phyloP scores from a whole-genome alignment of 1,139 yeast genomes.

The Candida tetrigidarum region DNA sequence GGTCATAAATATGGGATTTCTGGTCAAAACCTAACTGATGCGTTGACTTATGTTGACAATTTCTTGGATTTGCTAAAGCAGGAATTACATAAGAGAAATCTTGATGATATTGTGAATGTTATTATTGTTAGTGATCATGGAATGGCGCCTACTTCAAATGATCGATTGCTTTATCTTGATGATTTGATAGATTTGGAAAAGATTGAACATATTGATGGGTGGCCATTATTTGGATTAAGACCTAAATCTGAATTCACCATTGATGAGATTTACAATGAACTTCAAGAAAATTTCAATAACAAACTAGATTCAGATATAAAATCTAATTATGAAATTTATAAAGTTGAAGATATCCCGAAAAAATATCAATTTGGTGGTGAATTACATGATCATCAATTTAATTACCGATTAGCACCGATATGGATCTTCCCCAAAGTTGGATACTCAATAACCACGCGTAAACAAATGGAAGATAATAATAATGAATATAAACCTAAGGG shows the following conservation, averaged over 20 bases:
- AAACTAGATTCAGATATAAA: slow-evolving; percentile 20
- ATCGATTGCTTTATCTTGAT: slow-evolving; percentile 67
- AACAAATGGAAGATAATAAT: slow-evolving; percentile 53
- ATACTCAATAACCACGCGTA: slow-evolving; percentile 70
- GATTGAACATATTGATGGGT: slow-evolving; percentile 75
- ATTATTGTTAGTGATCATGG: slow-evolving; percentile 90
- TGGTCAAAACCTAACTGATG: slow-evolving; percentile 59
- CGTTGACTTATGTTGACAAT: slow-evolving; percentile 65
- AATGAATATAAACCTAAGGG: slow-evolving; percentile 68
- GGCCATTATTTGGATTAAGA: slow-evolving; percentile 85
- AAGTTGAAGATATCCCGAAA: slow-evolving; percentile 61
- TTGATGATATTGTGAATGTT: slow-evolving; percentile 69
- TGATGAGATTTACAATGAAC: slow-evolving; percentile 25
- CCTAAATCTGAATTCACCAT: slow-evolving; percentile 44
- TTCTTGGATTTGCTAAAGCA: slow-evolving; percentile 55
- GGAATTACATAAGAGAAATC: slow-evolving; percentile 56
- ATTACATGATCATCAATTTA: slow-evolving; percentile 41
- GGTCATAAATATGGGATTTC: slow-evolving; percentile 76
- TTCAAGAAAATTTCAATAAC: slow-evolving; percentile 26
- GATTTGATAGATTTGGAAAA: slow-evolving; percentile 60
- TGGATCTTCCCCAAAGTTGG: slow-evolving; percentile 89
- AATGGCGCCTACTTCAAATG: slow-evolving; percentile 84
- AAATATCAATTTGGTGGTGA: slow-evolving; percentile 71
- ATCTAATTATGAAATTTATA: slow-evolving; percentile 45
- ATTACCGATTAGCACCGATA: slow-evolving; percentile 75